Base-by-base conservation (phyloP, 257 asterid species). In the Henckelia pumila region DNA sequence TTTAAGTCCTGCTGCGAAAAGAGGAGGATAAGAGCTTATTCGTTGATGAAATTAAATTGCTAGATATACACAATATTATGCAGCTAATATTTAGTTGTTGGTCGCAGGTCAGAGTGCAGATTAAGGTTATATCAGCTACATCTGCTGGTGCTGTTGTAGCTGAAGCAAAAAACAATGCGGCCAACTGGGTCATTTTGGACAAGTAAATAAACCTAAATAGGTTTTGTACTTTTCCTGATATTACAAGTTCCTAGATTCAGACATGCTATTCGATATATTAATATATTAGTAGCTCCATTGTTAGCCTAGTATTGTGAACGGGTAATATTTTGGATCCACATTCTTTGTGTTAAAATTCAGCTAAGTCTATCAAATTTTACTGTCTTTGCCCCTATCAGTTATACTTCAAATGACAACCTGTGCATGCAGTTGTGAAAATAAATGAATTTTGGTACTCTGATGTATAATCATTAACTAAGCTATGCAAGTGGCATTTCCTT, bases 161-260 rank as follows among this genome's bases (percentile, higher is more conserved):
- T 67, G 96, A 88, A 85, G 95, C 95, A 23, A 83, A 81, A 79
- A 79, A 76, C 70, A 78, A 63, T 69, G 79, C 75, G 16, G 89
- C 91, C 55, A 84, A 81, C 59, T 91, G 98, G 98, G 94, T 91
- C 75, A 66, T 91, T 68, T 80, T 91, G 88, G 98, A 91, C 90
- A 91, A 81, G 98, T 89, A 89, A 84, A 82, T 81, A 71, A 78
- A 76, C 80, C 73, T 76, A 75, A 83, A 80, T 71, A 80, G 76
- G 69, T 78, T 80, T 35, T 28, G 53, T 61, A 71, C 74, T 79
- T 77, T 81, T 74, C 58, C 67, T 65, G 21, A 72, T 40, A 76
- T 69, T 25, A 68, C 63, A 57, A 59, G 19, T 63, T 35, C 56
- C 40, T 8, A 7, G 26, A 20, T 23, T 64, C 16, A 19, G 60